phyloP scores from a whole-genome alignment of 352 stramenopile genomes.

The Blastocystis hominis region DNA sequence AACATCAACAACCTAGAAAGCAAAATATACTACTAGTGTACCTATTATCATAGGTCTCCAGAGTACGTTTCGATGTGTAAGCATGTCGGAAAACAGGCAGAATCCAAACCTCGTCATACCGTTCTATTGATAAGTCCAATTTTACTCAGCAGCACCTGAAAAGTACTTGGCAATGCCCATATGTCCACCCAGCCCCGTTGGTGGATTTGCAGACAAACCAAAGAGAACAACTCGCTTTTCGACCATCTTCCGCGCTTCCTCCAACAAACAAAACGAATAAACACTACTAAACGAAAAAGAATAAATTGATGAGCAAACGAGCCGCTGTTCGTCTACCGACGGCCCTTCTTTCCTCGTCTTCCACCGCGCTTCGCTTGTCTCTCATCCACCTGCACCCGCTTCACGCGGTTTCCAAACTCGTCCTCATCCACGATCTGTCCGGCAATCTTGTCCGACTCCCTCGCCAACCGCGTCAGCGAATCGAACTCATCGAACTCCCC shows the following conservation, averaged over 20 bases:
- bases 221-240: conserved; percentile 69
- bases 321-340: neutral
- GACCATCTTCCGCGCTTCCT: neutral
- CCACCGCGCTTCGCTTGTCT: neutral
- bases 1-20: conserved; percentile 65
- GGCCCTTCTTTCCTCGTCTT: neutral
- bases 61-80: conserved; percentile 70
- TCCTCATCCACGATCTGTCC: conserved; percentile 34
- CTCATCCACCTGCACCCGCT: neutral
- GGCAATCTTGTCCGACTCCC: conserved; percentile 20
- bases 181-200: conserved; percentile 68
- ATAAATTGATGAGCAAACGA: too few relatives aligned
- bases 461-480: neutral
- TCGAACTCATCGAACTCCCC: conserved; percentile 6
- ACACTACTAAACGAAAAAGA: neutral
- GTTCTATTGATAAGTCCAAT: neutral
- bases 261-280: conserved; percentile 14
- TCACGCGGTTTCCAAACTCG: conserved; percentile 22
- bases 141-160: neutral
- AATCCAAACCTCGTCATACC: conserved; percentile 74
- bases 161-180: conserved; percentile 69
- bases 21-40: neutral
- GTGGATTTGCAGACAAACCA: conserved; percentile 73
- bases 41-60: conserved; percentile 70
- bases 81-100: conserved; percentile 77